Evolutionary conservation across 208 protist genomes (phyloP), one percentile per base, ranked within the genome.

Genomic region (Trypanosoma cruzi): DNA sequence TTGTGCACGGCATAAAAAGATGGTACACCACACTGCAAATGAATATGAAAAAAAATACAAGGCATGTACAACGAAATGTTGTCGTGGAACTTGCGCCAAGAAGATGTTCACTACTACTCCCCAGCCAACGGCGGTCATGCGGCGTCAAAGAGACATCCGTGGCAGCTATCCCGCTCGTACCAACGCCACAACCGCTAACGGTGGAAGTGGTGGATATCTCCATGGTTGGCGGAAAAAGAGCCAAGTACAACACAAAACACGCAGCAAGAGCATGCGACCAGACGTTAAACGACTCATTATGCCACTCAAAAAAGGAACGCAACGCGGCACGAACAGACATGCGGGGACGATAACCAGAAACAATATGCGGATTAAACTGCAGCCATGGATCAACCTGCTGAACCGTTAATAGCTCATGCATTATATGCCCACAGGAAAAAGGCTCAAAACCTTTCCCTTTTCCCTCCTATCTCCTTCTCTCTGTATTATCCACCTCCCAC

Each of bases 201-300:
- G 54, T 55, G n/a, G 50, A 16, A 50, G 26, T 64, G 7, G 44
- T 67, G 13, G 32, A 31, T 0, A 24, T 31, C 26, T 73, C 59
- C 22, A 36, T 36, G 14, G 36, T n/a, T 31, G 83, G 86, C 3
- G 86, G 86, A 53, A 73, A 85, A 59, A 79, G 44, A 24, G 79
- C 37, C 37, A 84, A 67, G 22, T 79, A 79, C 28, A 84, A 52
- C 22, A 86, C 69, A 64, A 85, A 42, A 50, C 78, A 55, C 24
- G 69, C 72, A 22, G 76, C 70, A 0, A 82, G 0, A 1, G 89
- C 57, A 48, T 93, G 87, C 0, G 80, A 70, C 22, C 75, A 71
- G 34, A 90, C 63, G 68, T 90, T 90, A 58, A 88, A 64, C 28
- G 73, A 82, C 44, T 93, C 87, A 71, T 93, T 93, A 71, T 93